Evolutionary conservation across 2,329 filamentous ascomycete genomes (phyloP), one percentile per base, ranked within the genome.

Genomic region (Verticillium alfalfae): DNA sequence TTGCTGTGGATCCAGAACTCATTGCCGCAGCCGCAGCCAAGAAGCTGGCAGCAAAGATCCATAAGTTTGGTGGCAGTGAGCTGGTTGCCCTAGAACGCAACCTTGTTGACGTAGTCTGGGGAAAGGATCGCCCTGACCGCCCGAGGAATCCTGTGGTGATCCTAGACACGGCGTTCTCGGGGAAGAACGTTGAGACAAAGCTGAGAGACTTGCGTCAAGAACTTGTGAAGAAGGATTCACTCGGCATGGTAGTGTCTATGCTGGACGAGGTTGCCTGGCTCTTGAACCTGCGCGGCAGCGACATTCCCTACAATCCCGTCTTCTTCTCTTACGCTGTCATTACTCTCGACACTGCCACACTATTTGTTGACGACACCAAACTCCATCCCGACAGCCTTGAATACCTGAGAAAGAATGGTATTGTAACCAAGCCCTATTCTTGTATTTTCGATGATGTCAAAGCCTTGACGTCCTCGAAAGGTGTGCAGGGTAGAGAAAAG

Each of bases 231-330:
- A 96, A 91, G 78, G 95, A 95, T 72, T 89, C 88, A 6, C 84
- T 88, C 18, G 94, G 92, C 1, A 92, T 98, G 68, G 87, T 98
- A 57, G 86, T 98, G 56, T 97, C 93, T 6, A 93, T 96, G 88
- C 85, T 99, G 54, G 95, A 99, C 70, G 95, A 99, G 76, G 87
- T 97, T 69, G 95, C 95, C 12, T 99, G 95, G 95, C 83, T 99
- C n/a, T 97, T 97, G 80, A 99, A 99, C 76, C 79, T 99, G 57
- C 88, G 95, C 68, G 95, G 95, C 68, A 95, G 84, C 73, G 95
- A 98, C 72, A 98, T 99, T 66, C 92, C 93, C 0, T 99, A 95
- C 79, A 99, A 99, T 72, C 95, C 95, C 0, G 95, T 99, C 58
- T 98, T 99, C 81, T 98, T 98, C 77, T 95, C 94, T 16, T 99